Evolutionary conservation across 1,139 yeast species (phyloP).

Genomic region (Blastobotrys arbuscula): DNA sequence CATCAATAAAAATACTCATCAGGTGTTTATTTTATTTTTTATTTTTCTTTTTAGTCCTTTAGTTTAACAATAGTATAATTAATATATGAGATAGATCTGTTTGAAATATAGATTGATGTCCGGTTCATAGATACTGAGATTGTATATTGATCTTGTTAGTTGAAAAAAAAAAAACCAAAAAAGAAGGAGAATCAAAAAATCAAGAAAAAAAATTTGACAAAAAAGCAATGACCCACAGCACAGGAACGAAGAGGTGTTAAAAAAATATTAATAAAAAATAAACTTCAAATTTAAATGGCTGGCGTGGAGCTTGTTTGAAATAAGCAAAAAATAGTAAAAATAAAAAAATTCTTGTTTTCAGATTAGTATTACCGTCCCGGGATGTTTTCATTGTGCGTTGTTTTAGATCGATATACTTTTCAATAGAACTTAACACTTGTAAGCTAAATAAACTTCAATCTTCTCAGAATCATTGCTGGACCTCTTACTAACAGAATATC

Average conservation of each 20-base stretch:
- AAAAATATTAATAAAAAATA: too few relatives aligned
- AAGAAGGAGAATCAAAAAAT: background rate
- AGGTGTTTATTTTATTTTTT: background rate
- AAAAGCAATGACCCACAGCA: background rate
- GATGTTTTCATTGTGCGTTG: too few relatives aligned
- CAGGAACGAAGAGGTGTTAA: too few relatives aligned
- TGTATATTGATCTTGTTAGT: background rate
- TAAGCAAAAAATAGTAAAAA: too few relatives aligned
- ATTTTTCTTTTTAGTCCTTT: background rate
- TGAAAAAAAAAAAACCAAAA: background rate
- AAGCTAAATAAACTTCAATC: background rate
- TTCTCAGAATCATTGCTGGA: background rate
- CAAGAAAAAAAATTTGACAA: background rate
- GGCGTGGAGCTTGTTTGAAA: too few relatives aligned
- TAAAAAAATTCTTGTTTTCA: too few relatives aligned
- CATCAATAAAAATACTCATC: conserved; percentile 9
- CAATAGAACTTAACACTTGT: background rate
- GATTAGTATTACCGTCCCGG: too few relatives aligned
- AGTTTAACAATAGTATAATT: background rate
- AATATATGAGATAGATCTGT: background rate
- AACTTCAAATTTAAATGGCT: background rate
- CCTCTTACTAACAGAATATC: background rate
- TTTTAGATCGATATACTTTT: too few relatives aligned
- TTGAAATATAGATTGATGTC: background rate
- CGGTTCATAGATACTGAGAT: background rate